A percentile compares a stretch with the other conserved stretches of the same genome.
These are phyloP conservation scores for Blastobotrys petasosporus DNA, from an alignment of 1,139 yeast genomes.

Conservation along the genomic window DNA sequence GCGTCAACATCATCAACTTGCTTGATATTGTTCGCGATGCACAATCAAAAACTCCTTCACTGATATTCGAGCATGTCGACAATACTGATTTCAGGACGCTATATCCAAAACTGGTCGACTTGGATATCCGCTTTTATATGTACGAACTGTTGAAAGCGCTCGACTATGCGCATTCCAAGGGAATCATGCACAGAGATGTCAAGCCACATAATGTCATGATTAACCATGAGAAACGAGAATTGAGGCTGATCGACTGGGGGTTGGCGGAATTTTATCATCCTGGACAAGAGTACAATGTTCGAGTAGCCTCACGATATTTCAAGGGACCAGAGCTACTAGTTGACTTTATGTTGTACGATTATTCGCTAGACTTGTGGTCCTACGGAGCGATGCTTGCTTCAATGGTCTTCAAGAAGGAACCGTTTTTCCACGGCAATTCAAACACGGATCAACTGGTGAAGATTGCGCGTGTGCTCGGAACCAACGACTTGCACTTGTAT, in stretches of 20 bases:
- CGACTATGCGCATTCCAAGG: conserved; percentile 89
- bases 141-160: conserved; percentile 75
- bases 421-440: conserved; percentile 91
- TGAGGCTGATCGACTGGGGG: conserved; percentile 94
- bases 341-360: conserved; percentile 82
- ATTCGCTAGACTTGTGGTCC: conserved; percentile 89
- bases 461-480: conserved; percentile 84
- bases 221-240: conserved; percentile 60
- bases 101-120: conserved; percentile 73
- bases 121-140: conserved; percentile 79
- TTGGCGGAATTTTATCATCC: conserved; percentile 92
- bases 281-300: conserved; percentile 83
- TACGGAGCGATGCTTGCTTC: conserved; percentile 97
- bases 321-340: conserved; percentile 92
- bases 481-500: conserved; percentile 68
- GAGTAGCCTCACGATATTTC: conserved; percentile 91
- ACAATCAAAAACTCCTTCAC: conserved; percentile 77
- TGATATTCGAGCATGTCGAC: conserved; percentile 78
- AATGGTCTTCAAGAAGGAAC: conserved; percentile 90
- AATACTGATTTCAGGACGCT: conserved; percentile 81
- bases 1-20: conserved; percentile 71
- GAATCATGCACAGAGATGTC: conserved; percentile 94
- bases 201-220: conserved; percentile 97
- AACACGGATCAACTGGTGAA: conserved; percentile 91
- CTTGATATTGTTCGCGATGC: conserved; percentile 81